phyloP scores from a whole-genome alignment of 2,329 filamentous ascomycete genomes.

The Macroventuria anomochaeta region DNA sequence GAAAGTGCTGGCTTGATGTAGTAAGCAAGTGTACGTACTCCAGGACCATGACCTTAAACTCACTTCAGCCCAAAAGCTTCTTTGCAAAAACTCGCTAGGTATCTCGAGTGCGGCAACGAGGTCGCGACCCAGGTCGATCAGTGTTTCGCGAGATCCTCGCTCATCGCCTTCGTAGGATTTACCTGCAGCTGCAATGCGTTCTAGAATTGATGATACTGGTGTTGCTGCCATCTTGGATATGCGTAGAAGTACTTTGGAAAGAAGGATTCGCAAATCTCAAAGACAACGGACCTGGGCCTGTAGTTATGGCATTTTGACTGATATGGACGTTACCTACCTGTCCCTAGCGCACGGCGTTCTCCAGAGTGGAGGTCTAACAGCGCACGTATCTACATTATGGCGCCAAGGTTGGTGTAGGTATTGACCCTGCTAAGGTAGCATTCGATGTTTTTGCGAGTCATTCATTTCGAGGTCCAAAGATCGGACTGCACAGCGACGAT shows the following conservation, averaged over 20 bases:
- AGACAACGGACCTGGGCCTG: no score
- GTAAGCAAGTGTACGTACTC: no score
- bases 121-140: constrained; percentile 47
- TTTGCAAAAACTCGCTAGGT: constrained; percentile 48
- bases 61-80: constrained; percentile 52
- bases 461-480: no score
- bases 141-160: constrained; percentile 46
- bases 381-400: neutral
- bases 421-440: neutral
- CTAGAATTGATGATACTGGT: constrained; percentile 25
- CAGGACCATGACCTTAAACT: no score
- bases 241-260: neutral
- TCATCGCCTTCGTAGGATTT: constrained; percentile 42
- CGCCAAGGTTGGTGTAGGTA: neutral
- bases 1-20: constrained; percentile 45
- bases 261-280: no score
- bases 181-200: constrained; percentile 28
- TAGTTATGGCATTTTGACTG: neutral
- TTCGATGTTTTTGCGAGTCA: no score
- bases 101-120: constrained; percentile 48
- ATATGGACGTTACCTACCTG: neutral
- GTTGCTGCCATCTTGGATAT: constrained; percentile 1
- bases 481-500: no score
- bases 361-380: neutral
- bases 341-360: neutral